Evolutionary conservation across 2,329 filamentous ascomycete genomes (phyloP).

Genomic region (Plenodomus lindquistii): DNA sequence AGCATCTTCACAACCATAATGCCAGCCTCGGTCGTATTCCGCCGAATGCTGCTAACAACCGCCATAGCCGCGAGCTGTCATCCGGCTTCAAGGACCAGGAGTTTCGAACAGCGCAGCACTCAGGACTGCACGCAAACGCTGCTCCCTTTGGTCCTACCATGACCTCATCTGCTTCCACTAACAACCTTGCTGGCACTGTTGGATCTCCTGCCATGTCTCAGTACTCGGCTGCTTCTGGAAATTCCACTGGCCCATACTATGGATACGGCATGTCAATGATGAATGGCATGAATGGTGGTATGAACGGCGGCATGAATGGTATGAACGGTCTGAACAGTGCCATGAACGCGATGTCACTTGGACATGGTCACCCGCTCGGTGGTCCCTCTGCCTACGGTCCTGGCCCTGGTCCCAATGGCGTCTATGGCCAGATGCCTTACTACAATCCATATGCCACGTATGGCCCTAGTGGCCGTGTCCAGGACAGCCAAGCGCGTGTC

Average conservation of each 20-base stretch:
- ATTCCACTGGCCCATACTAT: slow-evolving; percentile 47
- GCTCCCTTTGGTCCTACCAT: slow-evolving; percentile 74
- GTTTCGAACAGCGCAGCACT: slow-evolving; percentile 62
- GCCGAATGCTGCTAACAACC: slow-evolving; percentile 64
- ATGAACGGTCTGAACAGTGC: slow-evolving; percentile 34
- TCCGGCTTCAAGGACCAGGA: slow-evolving; percentile 53
- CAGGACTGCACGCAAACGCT: slow-evolving; percentile 78
- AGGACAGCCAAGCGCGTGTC: slow-evolving; percentile 76
- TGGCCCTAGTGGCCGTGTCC: slow-evolving; percentile 56
- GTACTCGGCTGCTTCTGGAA: slow-evolving; percentile 29
- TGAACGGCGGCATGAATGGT: not conserved
- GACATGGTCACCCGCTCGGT: slow-evolving; percentile 1
- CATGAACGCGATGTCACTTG: slow-evolving; percentile 64
- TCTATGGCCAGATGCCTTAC: slow-evolving; percentile 27
- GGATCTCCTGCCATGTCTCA: slow-evolving; percentile 39
- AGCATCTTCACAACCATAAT: slow-evolving; percentile 72
- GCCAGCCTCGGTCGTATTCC: slow-evolving; percentile 81
- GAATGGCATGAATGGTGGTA: slow-evolving; percentile 48
- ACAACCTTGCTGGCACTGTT: slow-evolving; percentile 26
- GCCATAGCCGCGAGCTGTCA: slow-evolving; percentile 75
- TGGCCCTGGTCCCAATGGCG: slow-evolving; percentile 28
- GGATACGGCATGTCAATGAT: slow-evolving; percentile 65
- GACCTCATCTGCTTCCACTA: slow-evolving; percentile 37
- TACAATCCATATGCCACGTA: slow-evolving; percentile 39
- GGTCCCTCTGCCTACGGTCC: not conserved